phyloP scores from a whole-genome alignment of 2,329 filamentous ascomycete species.

The Plectosphaerella cucumerina region DNA sequence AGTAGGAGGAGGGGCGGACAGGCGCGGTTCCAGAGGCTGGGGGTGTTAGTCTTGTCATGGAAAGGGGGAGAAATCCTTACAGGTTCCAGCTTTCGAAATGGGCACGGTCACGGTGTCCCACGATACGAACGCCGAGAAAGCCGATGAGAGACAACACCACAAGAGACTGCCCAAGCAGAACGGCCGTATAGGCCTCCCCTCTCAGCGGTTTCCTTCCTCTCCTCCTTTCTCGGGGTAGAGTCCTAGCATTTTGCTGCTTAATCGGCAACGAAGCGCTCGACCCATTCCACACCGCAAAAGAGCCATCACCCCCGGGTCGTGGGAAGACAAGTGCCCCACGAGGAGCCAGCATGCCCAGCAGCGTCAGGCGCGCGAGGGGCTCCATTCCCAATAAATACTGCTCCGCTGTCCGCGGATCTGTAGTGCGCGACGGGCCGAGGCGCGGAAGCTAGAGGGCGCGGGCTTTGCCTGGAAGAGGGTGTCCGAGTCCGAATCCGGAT shows the following conservation, averaged over 20 bases:
- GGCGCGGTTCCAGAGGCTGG: not conserved
- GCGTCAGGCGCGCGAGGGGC: not conserved
- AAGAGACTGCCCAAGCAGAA: not conserved
- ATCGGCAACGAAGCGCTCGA: not conserved
- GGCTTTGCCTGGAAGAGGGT: not conserved
- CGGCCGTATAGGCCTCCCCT: not conserved
- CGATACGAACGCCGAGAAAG: not conserved
- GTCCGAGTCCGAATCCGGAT: not conserved
- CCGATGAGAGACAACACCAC: not conserved
- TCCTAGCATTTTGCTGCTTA: too few species aligned
- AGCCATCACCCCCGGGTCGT: not conserved
- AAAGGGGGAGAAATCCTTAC: not conserved
- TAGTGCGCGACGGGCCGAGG: not conserved
- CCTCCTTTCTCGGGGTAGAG: not conserved
- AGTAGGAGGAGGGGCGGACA: not conserved
- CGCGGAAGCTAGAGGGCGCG: not conserved
- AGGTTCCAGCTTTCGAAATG: constrained; percentile 1
- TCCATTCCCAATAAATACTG: not conserved
- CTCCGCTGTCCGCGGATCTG: not conserved
- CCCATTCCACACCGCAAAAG: not conserved
- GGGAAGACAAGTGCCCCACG: not conserved
- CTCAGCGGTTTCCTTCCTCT: not conserved
- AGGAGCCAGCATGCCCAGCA: not conserved
- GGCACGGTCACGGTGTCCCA: not conserved
- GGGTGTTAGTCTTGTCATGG: not conserved